These are phyloP conservation scores for Epichloe baconii DNA, from an alignment of 2,329 filamentous ascomycete genomes.

Conservation along the genomic window DNA sequence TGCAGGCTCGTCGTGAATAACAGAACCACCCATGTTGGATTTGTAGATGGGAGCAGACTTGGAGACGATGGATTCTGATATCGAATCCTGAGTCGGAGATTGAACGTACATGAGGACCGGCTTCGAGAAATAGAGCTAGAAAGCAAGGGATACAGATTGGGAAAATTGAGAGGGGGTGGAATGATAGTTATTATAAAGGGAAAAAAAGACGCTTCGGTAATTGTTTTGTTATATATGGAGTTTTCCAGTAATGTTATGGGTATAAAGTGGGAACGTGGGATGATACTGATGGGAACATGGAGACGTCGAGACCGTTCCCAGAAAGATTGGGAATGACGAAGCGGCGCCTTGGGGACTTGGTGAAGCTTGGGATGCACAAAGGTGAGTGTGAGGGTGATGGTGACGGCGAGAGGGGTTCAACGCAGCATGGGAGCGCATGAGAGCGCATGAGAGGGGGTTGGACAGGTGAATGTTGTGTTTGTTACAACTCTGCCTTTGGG, in stretches of 20 bases:
- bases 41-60: slow-evolving; percentile 18
- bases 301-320: background rate
- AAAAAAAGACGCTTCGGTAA: background rate
- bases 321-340: background rate
- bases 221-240: background rate
- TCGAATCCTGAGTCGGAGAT: slow-evolving; percentile 15
- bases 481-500: too few species aligned
- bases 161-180: background rate
- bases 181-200: too few species aligned
- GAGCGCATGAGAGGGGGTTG: too few species aligned
- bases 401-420: too few species aligned
- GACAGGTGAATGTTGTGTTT: too few species aligned
- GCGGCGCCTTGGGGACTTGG: background rate
- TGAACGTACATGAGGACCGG: slow-evolving; percentile 17
- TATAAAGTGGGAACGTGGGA: background rate
- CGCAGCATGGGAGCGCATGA: too few species aligned
- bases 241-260: background rate
- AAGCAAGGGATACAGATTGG: too few species aligned
- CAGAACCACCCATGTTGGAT: slow-evolving; percentile 17
- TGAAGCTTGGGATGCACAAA: too few species aligned
- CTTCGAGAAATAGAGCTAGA: background rate
- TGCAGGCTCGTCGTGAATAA: slow-evolving; percentile 12
- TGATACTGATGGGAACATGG: background rate
- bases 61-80: slow-evolving; percentile 21
- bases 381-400: too few species aligned